phyloP scores from a whole-genome alignment of 129 eudicot species.

The Deinandra increscens region DNA sequence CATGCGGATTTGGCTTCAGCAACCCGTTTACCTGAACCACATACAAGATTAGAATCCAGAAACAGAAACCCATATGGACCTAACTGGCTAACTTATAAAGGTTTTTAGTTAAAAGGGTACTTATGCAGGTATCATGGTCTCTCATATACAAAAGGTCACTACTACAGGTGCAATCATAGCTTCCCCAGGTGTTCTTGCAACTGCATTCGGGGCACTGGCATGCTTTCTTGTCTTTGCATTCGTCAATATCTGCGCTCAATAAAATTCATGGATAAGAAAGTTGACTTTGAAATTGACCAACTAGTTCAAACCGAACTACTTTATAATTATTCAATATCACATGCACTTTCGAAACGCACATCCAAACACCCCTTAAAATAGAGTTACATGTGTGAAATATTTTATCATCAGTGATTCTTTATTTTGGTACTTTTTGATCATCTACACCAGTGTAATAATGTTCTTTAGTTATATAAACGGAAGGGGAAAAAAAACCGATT shows the following conservation, averaged over 20 bases:
- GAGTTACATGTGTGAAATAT: neutral
- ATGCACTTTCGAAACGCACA: neutral
- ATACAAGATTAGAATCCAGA: constrained; percentile 21
- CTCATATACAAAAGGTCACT: constrained; percentile 79
- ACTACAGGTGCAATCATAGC: constrained; percentile 80
- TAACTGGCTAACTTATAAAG: neutral
- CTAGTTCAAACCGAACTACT: constrained; percentile 1
- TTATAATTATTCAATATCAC: neutral
- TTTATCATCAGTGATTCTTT: too few relatives aligned
- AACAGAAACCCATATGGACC: constrained; percentile 3
- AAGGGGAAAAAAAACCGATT: neutral
- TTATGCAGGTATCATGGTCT: constrained; percentile 95
- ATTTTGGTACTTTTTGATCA: neutral
- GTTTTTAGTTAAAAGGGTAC: constrained; percentile 35
- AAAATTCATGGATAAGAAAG: neutral
- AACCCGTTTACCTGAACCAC: constrained; percentile 57
- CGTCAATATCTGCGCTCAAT: constrained; percentile 63
- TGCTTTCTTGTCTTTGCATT: constrained; percentile 84
- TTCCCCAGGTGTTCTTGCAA: constrained; percentile 97
- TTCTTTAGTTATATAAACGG: neutral
- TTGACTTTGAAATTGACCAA: constrained; percentile 17
- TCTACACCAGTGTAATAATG: neutral
- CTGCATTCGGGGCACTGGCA: constrained; percentile 95
- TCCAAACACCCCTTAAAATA: neutral
- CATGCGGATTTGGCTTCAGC: constrained; percentile 58